Evolutionary conservation across 306 rosid genomes (phyloP).

Genomic region (Acacia crassicarpa): DNA sequence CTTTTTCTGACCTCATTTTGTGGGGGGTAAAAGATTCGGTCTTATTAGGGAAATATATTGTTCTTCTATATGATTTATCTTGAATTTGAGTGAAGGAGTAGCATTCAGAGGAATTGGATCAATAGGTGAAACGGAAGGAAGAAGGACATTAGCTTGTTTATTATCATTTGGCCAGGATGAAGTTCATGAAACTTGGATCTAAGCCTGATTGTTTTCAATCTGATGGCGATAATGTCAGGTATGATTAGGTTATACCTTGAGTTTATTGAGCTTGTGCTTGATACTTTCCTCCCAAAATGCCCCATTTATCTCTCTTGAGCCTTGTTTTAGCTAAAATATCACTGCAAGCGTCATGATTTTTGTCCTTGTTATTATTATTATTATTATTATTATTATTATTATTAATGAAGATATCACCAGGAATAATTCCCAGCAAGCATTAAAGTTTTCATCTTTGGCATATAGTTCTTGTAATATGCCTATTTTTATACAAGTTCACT

Average conservation of each 20-base stretch:
- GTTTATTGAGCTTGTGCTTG: not conserved
- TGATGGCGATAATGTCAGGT: not conserved
- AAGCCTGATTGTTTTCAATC: not conserved
- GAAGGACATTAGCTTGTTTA: not conserved
- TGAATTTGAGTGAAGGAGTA: not conserved
- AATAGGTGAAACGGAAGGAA: not conserved
- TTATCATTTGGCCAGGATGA: not conserved
- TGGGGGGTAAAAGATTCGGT: not conserved
- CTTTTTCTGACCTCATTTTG: slow-evolving; percentile 1
- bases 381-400: too few species aligned
- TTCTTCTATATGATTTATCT: not conserved
- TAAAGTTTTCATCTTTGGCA: not conserved
- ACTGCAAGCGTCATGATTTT: not conserved
- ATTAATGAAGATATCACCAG: too few species aligned
- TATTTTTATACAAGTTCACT: too few species aligned
- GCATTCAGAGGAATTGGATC: not conserved
- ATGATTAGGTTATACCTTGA: not conserved
- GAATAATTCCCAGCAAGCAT: not conserved
- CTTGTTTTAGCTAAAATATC: not conserved
- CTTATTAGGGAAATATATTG: not conserved
- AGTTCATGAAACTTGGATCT: slow-evolving; percentile 9
- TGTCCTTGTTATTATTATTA: too few species aligned
- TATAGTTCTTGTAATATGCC: not conserved
- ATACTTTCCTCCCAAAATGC: not conserved
- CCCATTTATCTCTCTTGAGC: not conserved